These are phyloP conservation scores for Luzula sylvatica DNA, from an alignment of 176 grass and related monocot genomes.

Conservation along the genomic window DNA sequence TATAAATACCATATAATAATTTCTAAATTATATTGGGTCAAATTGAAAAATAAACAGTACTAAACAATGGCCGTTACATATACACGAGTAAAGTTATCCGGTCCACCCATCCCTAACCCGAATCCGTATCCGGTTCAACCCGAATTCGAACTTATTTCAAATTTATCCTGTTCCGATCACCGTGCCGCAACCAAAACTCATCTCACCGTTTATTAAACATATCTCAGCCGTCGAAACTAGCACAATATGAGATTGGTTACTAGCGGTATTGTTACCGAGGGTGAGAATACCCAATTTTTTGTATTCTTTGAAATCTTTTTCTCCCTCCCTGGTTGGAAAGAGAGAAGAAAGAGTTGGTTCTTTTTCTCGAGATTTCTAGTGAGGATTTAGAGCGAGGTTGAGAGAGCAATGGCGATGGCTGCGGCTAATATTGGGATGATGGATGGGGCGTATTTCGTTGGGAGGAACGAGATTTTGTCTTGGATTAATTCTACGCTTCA, in stretches of 20 bases:
- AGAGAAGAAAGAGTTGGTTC: conserved; percentile 8
- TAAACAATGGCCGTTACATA: not conserved
- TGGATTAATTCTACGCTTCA: conserved; percentile 93
- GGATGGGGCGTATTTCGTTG: conserved; percentile 92
- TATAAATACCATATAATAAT: no score
- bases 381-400: conserved; percentile 3
- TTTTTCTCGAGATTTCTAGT: no score
- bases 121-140: conserved; percentile 3
- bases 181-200: not conserved
- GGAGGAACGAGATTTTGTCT: conserved; percentile 75
- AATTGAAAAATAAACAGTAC: no score
- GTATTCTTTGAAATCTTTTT: conserved; percentile 1
- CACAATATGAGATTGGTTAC: not conserved
- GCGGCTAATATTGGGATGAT: conserved; percentile 72
- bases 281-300: not conserved
- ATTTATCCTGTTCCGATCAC: conserved; percentile 11
- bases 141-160: not conserved
- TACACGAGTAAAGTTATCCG: conserved; percentile 9
- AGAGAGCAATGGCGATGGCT: conserved; percentile 27
- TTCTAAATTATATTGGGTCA: no score
- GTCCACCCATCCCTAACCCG: conserved; percentile 14
- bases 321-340: conserved; percentile 14
- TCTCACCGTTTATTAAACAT: not conserved
- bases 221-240: conserved; percentile 2
- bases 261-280: not conserved